Conservation (phyloP, 805 yeast species). For the Myxozyma mucilagina region DNA sequence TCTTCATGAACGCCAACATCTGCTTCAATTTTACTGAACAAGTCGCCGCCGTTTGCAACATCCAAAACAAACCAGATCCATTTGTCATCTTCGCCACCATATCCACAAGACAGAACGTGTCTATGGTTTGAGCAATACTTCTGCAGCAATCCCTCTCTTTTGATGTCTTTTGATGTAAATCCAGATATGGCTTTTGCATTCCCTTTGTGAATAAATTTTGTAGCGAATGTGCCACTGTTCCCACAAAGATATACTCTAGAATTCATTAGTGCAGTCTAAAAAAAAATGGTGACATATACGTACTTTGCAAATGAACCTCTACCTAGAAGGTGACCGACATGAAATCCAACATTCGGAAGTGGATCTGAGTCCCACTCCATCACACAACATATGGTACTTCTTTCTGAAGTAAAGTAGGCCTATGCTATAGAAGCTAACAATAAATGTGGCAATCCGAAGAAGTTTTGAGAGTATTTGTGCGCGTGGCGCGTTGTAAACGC, state of each 20-base stretch:
- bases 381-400: not conserved
- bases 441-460: not conserved
- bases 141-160: conserved; percentile 59
- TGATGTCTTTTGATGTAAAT: conserved; percentile 44
- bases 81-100: conserved; percentile 54
- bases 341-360: conserved; percentile 11
- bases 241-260: conserved; percentile 53
- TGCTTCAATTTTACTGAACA: conserved; percentile 77
- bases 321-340: conserved; percentile 55
- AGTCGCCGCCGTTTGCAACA: conserved; percentile 70
- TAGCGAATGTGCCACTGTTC: conserved; percentile 50
- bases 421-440: not conserved
- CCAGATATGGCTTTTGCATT: conserved; percentile 37
- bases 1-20: conserved; percentile 67
- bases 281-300: conserved; percentile 25
- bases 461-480: not conserved
- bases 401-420: not conserved
- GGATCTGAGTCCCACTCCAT: conserved; percentile 11
- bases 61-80: conserved; percentile 71
- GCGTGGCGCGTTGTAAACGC: not conserved
- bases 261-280: not conserved
- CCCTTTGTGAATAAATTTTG: conserved; percentile 52
- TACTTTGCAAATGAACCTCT: conserved; percentile 67
- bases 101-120: conserved; percentile 57
- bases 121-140: conserved; percentile 56